phyloP scores from a whole-genome alignment of 1,284 basidiomycete species.

The Hypsizygus ulmarius region DNA sequence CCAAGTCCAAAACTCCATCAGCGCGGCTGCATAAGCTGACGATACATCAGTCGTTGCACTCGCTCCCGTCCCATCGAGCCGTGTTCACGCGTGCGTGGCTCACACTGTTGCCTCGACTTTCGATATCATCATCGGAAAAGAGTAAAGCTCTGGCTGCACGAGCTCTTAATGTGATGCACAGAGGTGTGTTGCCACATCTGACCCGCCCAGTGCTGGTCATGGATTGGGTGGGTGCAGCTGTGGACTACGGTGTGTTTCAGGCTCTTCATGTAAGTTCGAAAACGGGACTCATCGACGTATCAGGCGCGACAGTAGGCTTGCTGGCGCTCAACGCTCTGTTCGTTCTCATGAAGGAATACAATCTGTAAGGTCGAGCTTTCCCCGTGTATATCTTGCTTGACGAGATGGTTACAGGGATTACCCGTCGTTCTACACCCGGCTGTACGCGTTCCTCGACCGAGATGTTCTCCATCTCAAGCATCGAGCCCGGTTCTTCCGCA shows the following conservation, averaged over 20 bases:
- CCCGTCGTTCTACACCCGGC: constrained; percentile 91
- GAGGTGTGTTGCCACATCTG: constrained; percentile 82
- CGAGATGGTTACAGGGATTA: constrained; percentile 68
- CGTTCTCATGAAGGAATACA: constrained; percentile 89
- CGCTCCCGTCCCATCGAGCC: constrained; percentile 69
- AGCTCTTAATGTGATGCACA: constrained; percentile 79
- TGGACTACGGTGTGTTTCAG: constrained; percentile 67
- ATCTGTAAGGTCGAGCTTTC: constrained; percentile 62
- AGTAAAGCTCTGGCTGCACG: constrained; percentile 52
- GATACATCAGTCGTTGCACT: constrained; percentile 73
- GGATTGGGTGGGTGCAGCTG: constrained; percentile 91
- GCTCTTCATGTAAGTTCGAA: background rate
- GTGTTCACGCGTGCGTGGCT: constrained; percentile 83
- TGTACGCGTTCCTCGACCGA: constrained; percentile 87
- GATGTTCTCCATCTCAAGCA: constrained; percentile 91
- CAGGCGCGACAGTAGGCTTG: constrained; percentile 85
- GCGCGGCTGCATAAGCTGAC: constrained; percentile 62
- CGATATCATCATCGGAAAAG: constrained; percentile 35
- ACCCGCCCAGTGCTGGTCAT: constrained; percentile 81
- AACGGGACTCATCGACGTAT: background rate
- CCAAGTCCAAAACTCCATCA: constrained; percentile 35
- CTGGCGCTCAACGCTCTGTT: constrained; percentile 92
- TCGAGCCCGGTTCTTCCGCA: constrained; percentile 91
- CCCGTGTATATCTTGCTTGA: constrained; percentile 1
- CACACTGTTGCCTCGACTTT: constrained; percentile 61